Percentiles rank a stretch among this genome's conserved stretches.
Conservation (phyloP, 2,329 filamentous ascomycete species). For the Microsporum canis region DNA sequence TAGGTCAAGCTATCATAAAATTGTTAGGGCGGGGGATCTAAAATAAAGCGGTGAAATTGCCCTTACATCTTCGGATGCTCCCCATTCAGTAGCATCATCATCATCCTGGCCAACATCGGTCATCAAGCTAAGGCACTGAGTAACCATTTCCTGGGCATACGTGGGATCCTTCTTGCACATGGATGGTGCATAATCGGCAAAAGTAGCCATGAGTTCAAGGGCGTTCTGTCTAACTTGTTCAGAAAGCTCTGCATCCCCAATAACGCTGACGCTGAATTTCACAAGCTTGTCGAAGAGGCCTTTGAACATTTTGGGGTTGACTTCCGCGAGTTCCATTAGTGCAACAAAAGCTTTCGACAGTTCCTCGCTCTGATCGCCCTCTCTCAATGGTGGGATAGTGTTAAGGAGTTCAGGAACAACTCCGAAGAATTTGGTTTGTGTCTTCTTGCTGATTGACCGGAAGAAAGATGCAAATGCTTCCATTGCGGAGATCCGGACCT, state of each 20-base stretch:
- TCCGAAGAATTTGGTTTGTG: slow-evolving; percentile 73
- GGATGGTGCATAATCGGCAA: slow-evolving; percentile 83
- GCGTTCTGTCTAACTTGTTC: slow-evolving; percentile 89
- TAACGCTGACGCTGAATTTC: slow-evolving; percentile 81
- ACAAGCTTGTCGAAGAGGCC: slow-evolving; percentile 85
- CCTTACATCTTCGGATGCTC: slow-evolving; percentile 76
- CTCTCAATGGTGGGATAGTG: slow-evolving; percentile 86
- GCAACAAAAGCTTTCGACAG: slow-evolving; percentile 81
- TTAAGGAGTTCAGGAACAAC: slow-evolving; percentile 88
- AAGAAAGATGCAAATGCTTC: slow-evolving; percentile 97
- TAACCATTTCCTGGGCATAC: slow-evolving; percentile 94
- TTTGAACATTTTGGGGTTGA: slow-evolving; percentile 97
- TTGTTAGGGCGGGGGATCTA: slow-evolving; percentile 14
- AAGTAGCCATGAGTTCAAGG: slow-evolving; percentile 93
- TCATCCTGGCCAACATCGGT: slow-evolving; percentile 91
- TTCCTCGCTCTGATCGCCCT: slow-evolving; percentile 78
- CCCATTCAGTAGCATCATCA: slow-evolving; percentile 90
- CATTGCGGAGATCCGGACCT: slow-evolving; percentile 89
- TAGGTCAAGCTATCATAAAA: slow-evolving; percentile 56
- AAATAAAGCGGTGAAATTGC: not conserved
- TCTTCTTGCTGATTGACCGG: slow-evolving; percentile 76
- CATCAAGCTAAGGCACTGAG: slow-evolving; percentile 94
- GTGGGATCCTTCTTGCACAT: slow-evolving; percentile 92
- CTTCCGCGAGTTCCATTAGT: slow-evolving; percentile 86
- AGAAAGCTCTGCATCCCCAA: slow-evolving; percentile 88